phyloP scores from a whole-genome alignment of 2,329 filamentous ascomycete species.

The Leptoxyphium fumago region DNA sequence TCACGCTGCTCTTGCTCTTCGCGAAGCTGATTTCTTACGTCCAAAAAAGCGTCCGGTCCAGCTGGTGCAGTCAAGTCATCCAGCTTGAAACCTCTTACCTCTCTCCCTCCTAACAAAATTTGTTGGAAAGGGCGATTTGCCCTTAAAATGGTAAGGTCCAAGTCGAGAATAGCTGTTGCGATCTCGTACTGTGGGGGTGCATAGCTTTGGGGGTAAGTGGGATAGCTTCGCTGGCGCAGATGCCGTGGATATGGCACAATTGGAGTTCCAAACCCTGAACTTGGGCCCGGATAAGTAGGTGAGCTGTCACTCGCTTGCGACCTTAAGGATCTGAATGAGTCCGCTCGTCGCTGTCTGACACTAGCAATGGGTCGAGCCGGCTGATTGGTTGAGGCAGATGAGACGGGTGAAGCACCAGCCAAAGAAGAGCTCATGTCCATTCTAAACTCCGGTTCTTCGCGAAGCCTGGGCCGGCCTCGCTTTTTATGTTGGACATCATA shows the following conservation, averaged over 20 bases:
- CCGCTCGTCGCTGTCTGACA: slow-evolving; percentile 14
- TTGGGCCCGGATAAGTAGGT: slow-evolving; percentile 7
- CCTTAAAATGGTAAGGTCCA: slow-evolving; percentile 33
- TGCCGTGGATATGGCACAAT: background rate
- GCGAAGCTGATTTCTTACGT: slow-evolving; percentile 29
- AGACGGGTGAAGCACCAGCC: slow-evolving; percentile 8
- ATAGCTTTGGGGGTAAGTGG: slow-evolving; percentile 4
- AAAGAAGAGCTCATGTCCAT: slow-evolving; percentile 7
- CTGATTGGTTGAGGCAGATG: background rate
- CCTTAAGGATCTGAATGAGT: slow-evolving; percentile 19
- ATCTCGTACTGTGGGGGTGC: slow-evolving; percentile 6
- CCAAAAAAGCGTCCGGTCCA: slow-evolving; percentile 28
- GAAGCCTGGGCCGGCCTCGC: slow-evolving; percentile 59
- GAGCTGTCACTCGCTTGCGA: slow-evolving; percentile 19
- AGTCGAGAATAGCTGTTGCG: slow-evolving; percentile 29
- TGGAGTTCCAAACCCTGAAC: slow-evolving; percentile 8
- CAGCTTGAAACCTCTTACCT: slow-evolving; percentile 25
- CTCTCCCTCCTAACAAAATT: slow-evolving; percentile 24
- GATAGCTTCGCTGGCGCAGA: background rate
- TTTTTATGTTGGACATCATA: slow-evolving; percentile 80
- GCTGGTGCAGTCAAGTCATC: slow-evolving; percentile 28
- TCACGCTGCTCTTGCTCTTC: slow-evolving; percentile 33
- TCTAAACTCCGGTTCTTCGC: slow-evolving; percentile 42
- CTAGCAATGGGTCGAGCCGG: slow-evolving; percentile 11
- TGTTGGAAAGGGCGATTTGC: slow-evolving; percentile 31